Evolutionary conservation across 2,329 filamentous ascomycete genomes (phyloP), one percentile per base, ranked within the genome.

Genomic region (Endocalyx cinctus): DNA sequence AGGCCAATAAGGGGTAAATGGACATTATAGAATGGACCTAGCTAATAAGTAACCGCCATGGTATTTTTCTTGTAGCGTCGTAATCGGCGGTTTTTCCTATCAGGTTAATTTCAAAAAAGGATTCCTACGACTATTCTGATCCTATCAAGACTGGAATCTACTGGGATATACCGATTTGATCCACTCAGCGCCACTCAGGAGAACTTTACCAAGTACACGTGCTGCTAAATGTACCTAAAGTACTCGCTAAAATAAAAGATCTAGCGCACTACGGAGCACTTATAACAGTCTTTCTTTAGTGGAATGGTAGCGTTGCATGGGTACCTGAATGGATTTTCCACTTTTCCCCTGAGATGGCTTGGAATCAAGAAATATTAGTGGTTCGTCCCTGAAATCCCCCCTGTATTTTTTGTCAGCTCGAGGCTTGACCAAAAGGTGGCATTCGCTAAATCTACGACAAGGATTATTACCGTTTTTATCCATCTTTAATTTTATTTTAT

Each of bases 401-500:
- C 39, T 45, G 42, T 38, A 25, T 19, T 36, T 33, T 33, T 34
- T 31, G 30, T 36, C 30, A 37, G 20, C 36, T 31, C 30, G 28
- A 22, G 17, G 29, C 6, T 23, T 7, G 16, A 17, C 28, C 13
- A 18, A 14, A 15, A 4, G 37, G 38, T 41, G 42, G 19, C 45
- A 34, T 42, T 35, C 35, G 33, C 35, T 29, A 30, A 25, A 37
- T 26, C 20, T 25, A n/a, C n/a, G 32, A 29, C 41, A 40, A 31
- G 37, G 36, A 36, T 25, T 23, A 20, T 26, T 10, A 33, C 48
- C 41, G 33, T 36, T 48, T 50, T 44, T 29, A 43, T 39, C 38
- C 29, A 46, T 32, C 29, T 38, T 46, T 20, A 54, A 54, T 54
- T 45, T 54, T 41, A 52, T 41, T 44, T 45, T n/a, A n/a, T n/a